phyloP scores from a whole-genome alignment of 495 filamentous ascomycete species.

The Penicillium silybi region DNA sequence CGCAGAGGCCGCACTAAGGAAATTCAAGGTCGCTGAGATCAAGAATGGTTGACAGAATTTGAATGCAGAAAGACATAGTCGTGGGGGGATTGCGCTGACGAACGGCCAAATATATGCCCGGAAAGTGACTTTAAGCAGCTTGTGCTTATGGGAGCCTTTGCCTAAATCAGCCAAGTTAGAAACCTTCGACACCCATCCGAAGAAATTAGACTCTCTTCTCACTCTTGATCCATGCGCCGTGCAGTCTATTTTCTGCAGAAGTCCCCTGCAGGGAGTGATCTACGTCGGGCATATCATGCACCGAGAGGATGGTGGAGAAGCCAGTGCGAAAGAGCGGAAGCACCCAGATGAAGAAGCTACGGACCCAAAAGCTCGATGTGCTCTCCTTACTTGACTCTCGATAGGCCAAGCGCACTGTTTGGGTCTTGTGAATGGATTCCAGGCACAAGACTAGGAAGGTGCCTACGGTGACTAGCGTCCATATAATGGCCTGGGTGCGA shows the following conservation, averaged over 20 bases:
- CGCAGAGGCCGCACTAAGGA: conserved; percentile 21
- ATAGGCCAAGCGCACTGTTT: conserved; percentile 16
- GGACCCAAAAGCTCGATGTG: conserved; percentile 25
- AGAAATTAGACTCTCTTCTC: not conserved
- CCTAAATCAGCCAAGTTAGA: not conserved
- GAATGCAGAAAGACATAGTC: conserved; percentile 49
- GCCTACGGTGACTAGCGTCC: conserved; percentile 13
- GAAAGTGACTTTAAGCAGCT: conserved; percentile 14
- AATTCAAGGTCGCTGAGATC: conserved; percentile 43
- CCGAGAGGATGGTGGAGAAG: conserved; percentile 17
- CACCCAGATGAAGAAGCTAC: conserved; percentile 32
- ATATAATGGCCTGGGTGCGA: conserved; percentile 3
- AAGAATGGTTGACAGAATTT: conserved; percentile 58
- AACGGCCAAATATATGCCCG: conserved; percentile 25
- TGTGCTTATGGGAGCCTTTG: not conserved
- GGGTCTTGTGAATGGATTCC: conserved; percentile 26
- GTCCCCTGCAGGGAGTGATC: conserved; percentile 1
- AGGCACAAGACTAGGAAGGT: conserved; percentile 9
- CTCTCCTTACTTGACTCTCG: conserved; percentile 19
- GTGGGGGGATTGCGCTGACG: conserved; percentile 41
- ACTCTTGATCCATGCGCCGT: conserved; percentile 3
- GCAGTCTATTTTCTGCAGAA: not conserved
- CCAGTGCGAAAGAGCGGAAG: conserved; percentile 26
- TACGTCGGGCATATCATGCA: conserved; percentile 28
- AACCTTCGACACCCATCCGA: not conserved